Evolutionary conservation across 768 basidiomycete genomes (phyloP), one percentile per base, ranked within the genome.

Genomic region (Leccinum rimulosum): DNA sequence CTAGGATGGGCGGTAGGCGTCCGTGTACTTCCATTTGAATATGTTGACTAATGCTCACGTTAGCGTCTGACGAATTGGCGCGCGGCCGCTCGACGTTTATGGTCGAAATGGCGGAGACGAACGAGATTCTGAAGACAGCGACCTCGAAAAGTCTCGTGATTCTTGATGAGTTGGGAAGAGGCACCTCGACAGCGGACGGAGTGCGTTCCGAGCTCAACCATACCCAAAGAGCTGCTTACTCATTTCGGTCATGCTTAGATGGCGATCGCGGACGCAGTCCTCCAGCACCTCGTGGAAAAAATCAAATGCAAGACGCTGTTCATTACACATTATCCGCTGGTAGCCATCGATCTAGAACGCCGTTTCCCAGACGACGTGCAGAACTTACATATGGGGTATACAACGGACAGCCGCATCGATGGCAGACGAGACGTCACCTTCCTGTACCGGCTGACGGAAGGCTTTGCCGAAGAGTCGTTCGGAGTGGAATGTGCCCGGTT

Each of bases 31-130:
- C 48, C 45, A 49, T 35, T 54, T 52, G 31, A 47, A n/a, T 50
- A 36, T 17, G 48, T 52, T 50, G 2, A 10, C 49, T 63, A 43
- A 63, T 38, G 9, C 8, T 47, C 55, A 47, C 28, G 22, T 12
- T 58, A 88, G 96, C 96, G 0, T 89, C 86, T 10, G 96, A 98
- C 69, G 93, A 97, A 63, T 73, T 98, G 27, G 83, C 86, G 6
- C 82, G 89, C 40, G 94, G 94, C 0, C 84, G 92, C 8, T 96
- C 94, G 0, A 98, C 91, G 0, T 97, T 98, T 71, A 97, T 97
- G 95, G 92, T 98, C 3, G 96, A 99, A 73, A 88, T 98, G 80
- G 81, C 89, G 6, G 95, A 98, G 71, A 97, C 95, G 0, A 89
- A 87, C 65, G 92, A 97, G 66, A 95, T 98, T 57, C 74, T 98